Evolutionary conservation across 1,284 basidiomycete genomes (phyloP), one percentile per base, ranked within the genome.

Genomic region (Microbotryum scabiosae): DNA sequence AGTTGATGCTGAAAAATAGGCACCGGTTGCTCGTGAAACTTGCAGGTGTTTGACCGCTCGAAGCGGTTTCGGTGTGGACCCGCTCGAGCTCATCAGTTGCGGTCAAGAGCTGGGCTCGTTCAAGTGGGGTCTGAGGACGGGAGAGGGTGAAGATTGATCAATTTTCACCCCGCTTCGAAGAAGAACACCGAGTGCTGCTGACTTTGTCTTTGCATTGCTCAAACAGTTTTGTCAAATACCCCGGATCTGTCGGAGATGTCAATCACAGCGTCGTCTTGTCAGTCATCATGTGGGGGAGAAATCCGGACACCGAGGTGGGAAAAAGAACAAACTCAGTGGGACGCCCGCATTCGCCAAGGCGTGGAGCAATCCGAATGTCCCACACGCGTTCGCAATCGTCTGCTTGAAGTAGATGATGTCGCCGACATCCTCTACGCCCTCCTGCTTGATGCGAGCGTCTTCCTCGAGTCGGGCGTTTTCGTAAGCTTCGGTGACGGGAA

Each of bases 311-410:
- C 44, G 21, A n/a, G 18, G 18, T 4, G 5, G 10, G 16, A 20
- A 9, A n/a, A 14, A 2, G 21, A 53, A 55, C 50, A 43, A 30
- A 69, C 52, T 53, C 56, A 70, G 55, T 36, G 41, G 59, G 21
- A 65, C 50, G 73, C 82, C 66, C 64, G 86, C 85, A 70, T 90
- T 90, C 21, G 81, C 81, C 51, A 90, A 72, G 5, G 87, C 83
- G 72, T 94, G 90, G 16, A 94, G 78, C 9, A 94, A 78, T 0
- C 85, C 90, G 70, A 93, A 91, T 0, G 90, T 91, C 2, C 90
- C 90, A 70, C 90, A 93, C 0, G 90, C 90, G 72, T 92, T 92
- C 2, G 80, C 75, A 62, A 92, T 77, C 8, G 76, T 78, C 70
- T 79, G 77, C 66, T 77, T 78, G 69, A 79, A 77, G 73, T 82